Evolutionary conservation across 768 basidiomycete genomes (phyloP), one percentile per base, ranked within the genome.

Genomic region (Clavaria fumosa): DNA sequence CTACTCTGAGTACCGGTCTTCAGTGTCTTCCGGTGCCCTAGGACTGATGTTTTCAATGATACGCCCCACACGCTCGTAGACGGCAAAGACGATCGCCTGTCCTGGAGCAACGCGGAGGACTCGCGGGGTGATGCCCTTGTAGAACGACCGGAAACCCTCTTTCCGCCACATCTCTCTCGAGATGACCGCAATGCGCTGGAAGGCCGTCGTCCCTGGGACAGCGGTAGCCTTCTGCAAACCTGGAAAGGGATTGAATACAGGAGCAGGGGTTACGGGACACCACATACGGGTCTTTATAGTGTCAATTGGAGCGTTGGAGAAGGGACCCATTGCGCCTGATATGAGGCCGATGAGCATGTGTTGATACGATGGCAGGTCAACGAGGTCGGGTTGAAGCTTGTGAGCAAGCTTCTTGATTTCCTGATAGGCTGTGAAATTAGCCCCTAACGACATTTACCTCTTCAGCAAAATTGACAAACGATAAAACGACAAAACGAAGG

Each of bases 341-440:
- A 99, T 75, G 42, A 97, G 67, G 36, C 95, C 95, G 41, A 97
- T 86, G 17, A 83, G 34, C 80, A 95, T 93, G 49, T 91, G 86
- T 54, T 99, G 95, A 57, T 85, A 95, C 23, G 84, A 85, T 3
- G 95, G 95, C 20, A 99, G 69, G 27, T 86, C 81, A 0, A 50
- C 51, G 37, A 79, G 58, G 31, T 79, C 73, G 7, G 91, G 93
- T 55, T 99, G 95, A 46, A 70, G 59, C 39, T 59, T 60, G 39
- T 83, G 71, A 10, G 82, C 78, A 35, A 83, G 45, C 52, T 79
- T 84, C 66, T 97, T 99, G 49, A 97, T 64, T 54, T 97, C 88
- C 53, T 95, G 91, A 62, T 97, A 99, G 30, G 82, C 89, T 3
- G 95, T 97, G 50, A 99, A 99, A 58, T 99, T 99, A 17, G 85